phyloP scores from a whole-genome alignment of 2,329 filamentous ascomycete genomes.

The Cercospora berteroae region DNA sequence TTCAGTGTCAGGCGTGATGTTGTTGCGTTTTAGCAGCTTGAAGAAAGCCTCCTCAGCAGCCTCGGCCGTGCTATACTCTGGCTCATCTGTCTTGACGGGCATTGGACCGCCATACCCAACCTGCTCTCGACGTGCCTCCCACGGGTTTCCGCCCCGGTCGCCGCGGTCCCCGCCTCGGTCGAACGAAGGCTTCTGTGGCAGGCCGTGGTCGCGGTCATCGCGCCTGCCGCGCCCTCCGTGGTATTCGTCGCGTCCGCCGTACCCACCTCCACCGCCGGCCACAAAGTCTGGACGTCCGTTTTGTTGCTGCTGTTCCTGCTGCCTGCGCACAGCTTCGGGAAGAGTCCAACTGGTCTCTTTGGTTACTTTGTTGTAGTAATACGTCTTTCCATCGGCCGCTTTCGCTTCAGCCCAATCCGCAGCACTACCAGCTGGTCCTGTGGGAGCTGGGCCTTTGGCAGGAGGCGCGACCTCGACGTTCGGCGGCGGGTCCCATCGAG shows the following conservation, averaged over 20 bases:
- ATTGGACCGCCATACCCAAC: slow-evolving; percentile 37
- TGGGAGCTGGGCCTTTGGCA: slow-evolving; percentile 60
- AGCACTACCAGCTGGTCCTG: slow-evolving; percentile 59
- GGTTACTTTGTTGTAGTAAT: slow-evolving; percentile 89
- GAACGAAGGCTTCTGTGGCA: slow-evolving; percentile 42
- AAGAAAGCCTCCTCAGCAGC: slow-evolving; percentile 91
- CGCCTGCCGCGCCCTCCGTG: slow-evolving; percentile 19
- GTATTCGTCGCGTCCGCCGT: slow-evolving; percentile 30
- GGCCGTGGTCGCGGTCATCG: slow-evolving; percentile 42
- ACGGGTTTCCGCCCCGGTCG: slow-evolving; percentile 31
- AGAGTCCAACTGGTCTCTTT: slow-evolving; percentile 94
- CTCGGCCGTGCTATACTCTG: slow-evolving; percentile 74
- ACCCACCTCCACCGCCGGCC: slow-evolving; percentile 38
- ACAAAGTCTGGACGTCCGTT: slow-evolving; percentile 51
- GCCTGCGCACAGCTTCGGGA: slow-evolving; percentile 50
- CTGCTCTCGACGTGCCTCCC: slow-evolving; percentile 35
- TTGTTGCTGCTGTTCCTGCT: slow-evolving; percentile 23
- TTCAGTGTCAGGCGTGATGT: slow-evolving; percentile 85
- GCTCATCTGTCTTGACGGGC: slow-evolving; percentile 43
- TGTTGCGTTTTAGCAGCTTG: slow-evolving; percentile 80
- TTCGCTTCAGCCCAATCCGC: slow-evolving; percentile 82
- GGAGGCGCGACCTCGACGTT: slow-evolving; percentile 53
- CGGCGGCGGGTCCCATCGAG: slow-evolving; percentile 91
- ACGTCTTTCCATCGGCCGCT: slow-evolving; percentile 80
- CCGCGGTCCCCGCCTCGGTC: slow-evolving; percentile 32